Evolutionary conservation across 2,329 filamentous ascomycete species (phyloP), one percentile per base, ranked within the genome.

Genomic region (Drechslerella dactyloides): DNA sequence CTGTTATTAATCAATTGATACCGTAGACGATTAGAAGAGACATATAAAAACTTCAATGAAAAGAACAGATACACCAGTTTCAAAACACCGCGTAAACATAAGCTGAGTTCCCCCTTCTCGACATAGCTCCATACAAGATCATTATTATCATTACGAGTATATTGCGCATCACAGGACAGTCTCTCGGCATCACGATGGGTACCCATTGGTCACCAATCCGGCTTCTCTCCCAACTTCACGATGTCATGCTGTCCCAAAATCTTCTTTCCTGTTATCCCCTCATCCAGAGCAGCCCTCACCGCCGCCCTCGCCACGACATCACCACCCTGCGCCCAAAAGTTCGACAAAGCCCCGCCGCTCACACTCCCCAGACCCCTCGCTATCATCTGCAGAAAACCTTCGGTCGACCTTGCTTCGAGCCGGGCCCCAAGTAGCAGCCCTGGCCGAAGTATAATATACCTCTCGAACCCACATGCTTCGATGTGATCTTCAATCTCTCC

Each of bases 401-500:
- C 90, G 5, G 82, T 79, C 0, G 83, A 78, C 57, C 89, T 84
- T 57, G 82, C 82, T 69, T 87, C 83, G 76, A 89, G 84, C 63
- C 93, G 84, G 15, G 85, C 78, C 1, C 93, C 93, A 1, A 92
- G 79, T 75, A 97, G 90, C 73, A 92, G 74, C 0, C 90, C 93
- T 0, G 93, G 93, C 50, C 87, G 80, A 44, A 89, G 54, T 60
- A 97, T 88, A 62, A 96, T 85, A 2, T 87, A 88, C 74, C 90
- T 86, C 55, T 93, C 89, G 77, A 96, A 96, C 2, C 82, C 88
- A 2, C 93, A 80, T 46, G 81, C 85, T 78, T 86, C 85, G 69
- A 96, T 84, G 15, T 86, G 83, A 35, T 96, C 89, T 79, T 97
- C 93, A 44, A 96, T 86, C 76, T 94, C 90, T 23, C 86, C 87